Base-by-base conservation (phyloP, 2,329 filamentous ascomycete species). In the Fusarium papillatum region DNA sequence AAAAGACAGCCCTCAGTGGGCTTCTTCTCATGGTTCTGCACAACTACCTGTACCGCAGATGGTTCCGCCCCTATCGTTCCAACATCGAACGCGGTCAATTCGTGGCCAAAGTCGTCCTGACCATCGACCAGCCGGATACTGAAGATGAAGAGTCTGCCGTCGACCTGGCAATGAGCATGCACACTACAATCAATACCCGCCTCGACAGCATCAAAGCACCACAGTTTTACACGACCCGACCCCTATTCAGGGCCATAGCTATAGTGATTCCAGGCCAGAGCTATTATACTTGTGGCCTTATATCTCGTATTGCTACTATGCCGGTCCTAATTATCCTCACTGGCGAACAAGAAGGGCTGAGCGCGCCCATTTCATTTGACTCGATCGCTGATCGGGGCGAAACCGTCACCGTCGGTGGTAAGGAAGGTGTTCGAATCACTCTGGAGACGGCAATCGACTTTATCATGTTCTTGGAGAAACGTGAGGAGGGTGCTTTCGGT, bases 41-140 rank as follows among this genome's bases (percentile, higher is more conserved):
- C 7, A 71, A 62, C 13, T 66, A 62, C 26, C 34, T 66, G 14
- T 69, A 69, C 29, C 53, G 61, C 7, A 53, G 6, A 26, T 71
- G 66, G 66, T 69, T 71, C 50, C 61, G 43, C 19, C 50, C 36
- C 10, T 71, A 66, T n/a, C 41, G 61, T n/a, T 38, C 60, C 11
- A 26, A 71, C 13, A 71, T 71, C 17, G 36, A 46, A 29, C n/a
- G 19, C 31, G 53, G 62, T 31, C 38, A 66, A 39, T 66, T 31
- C 26, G 14, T 72, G 3, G 55, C 64, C 8, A 60, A 64, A 8
- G 7, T 68, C 10, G 22, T 60, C 26, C 5, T 19, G 19, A 9
- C n/a, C 13, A 10, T 4, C 17, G 38, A 34, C 22, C 53, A 50
- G 16, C 60, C 60, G 4, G 16, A n/a, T 8, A 43, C 36, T 6